Percentiles rank a stretch among this genome's conserved stretches.
phyloP scores from a whole-genome alignment of 2,329 filamentous ascomycete species.

The Orbilia quercus region DNA sequence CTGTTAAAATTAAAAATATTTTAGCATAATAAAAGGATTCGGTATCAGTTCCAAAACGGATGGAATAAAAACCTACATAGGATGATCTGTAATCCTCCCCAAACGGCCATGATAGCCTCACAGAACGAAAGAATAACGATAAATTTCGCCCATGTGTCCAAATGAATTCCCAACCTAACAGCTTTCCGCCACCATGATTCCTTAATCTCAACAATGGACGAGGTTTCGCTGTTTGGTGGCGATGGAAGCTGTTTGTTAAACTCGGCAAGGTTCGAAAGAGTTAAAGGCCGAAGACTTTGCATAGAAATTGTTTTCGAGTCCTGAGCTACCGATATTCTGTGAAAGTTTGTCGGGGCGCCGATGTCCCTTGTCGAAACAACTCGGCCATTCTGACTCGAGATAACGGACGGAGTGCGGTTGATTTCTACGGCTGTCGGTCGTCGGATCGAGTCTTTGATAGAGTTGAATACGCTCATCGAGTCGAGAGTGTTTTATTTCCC shows the following conservation, averaged over 20 bases:
- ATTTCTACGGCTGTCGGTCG: slow-evolving; percentile 42
- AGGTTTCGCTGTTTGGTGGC: slow-evolving; percentile 32
- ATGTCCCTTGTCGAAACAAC: slow-evolving; percentile 27
- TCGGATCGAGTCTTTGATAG: slow-evolving; percentile 41
- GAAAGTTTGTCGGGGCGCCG: slow-evolving; percentile 24
- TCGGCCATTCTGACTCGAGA: slow-evolving; percentile 30
- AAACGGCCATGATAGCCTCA: slow-evolving; percentile 50
- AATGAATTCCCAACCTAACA: slow-evolving; percentile 33
- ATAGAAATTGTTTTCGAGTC: slow-evolving; percentile 4
- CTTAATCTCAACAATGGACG: slow-evolving; percentile 20
- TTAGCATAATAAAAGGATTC: too few species aligned
- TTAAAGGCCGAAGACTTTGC: slow-evolving; percentile 39
- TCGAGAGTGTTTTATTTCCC: background rate
- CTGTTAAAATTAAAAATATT: slow-evolving; percentile 14
- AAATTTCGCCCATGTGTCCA: slow-evolving; percentile 47
- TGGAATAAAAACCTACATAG: slow-evolving; percentile 31
- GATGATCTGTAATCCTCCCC: slow-evolving; percentile 53
- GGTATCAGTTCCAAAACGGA: too few species aligned
- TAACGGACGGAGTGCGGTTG: slow-evolving; percentile 31
- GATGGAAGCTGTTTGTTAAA: slow-evolving; percentile 50
- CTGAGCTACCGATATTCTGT: slow-evolving; percentile 26
- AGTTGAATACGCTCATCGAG: slow-evolving; percentile 46
- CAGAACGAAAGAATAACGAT: slow-evolving; percentile 50
- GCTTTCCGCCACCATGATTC: slow-evolving; percentile 42
- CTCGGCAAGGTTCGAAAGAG: slow-evolving; percentile 30